Conservation (phyloP, 2,329 filamentous ascomycete species). For the Plenodomus tracheiphilus region DNA sequence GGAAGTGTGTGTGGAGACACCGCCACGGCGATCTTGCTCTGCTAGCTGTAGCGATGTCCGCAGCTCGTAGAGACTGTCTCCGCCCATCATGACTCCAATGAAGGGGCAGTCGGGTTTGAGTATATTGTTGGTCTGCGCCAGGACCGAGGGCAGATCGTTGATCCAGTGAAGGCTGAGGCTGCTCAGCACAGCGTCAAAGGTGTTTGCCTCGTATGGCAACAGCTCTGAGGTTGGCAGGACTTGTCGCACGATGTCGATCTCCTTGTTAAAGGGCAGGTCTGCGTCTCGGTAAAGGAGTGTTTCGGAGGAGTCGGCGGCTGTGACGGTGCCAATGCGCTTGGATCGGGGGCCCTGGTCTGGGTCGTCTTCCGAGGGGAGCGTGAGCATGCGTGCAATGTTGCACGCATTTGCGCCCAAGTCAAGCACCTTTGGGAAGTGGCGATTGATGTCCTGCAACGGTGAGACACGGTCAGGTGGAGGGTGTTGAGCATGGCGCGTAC, state of each 20-base stretch:
- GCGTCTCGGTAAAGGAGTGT: slow-evolving; percentile 79
- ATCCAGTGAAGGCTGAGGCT: slow-evolving; percentile 94
- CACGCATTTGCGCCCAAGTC: slow-evolving; percentile 96
- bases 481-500: slow-evolving; percentile 50
- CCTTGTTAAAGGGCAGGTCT: slow-evolving; percentile 71
- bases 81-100: slow-evolving; percentile 93
- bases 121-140: slow-evolving; percentile 81
- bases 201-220: slow-evolving; percentile 73
- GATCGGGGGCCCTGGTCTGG: slow-evolving; percentile 69
- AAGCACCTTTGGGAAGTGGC: slow-evolving; percentile 79
- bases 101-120: slow-evolving; percentile 91
- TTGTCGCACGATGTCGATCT: slow-evolving; percentile 72
- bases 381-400: slow-evolving; percentile 84
- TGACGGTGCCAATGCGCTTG: slow-evolving; percentile 71
- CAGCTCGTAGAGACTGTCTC: slow-evolving; percentile 90
- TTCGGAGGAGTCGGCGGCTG: slow-evolving; percentile 80
- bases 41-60: slow-evolving; percentile 91
- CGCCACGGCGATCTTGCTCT: slow-evolving; percentile 86
- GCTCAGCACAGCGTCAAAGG: slow-evolving; percentile 88
- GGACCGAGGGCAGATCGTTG: slow-evolving; percentile 86
- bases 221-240: slow-evolving; percentile 75
- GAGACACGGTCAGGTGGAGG: slow-evolving; percentile 5
- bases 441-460: slow-evolving; percentile 79
- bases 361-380: slow-evolving; percentile 61
- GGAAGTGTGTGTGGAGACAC: slow-evolving; percentile 86